Percentiles rank a stretch among this genome's conserved stretches.
Conservation (phyloP, 352 stramenopile genomes). For the Phytophthora melonis region DNA sequence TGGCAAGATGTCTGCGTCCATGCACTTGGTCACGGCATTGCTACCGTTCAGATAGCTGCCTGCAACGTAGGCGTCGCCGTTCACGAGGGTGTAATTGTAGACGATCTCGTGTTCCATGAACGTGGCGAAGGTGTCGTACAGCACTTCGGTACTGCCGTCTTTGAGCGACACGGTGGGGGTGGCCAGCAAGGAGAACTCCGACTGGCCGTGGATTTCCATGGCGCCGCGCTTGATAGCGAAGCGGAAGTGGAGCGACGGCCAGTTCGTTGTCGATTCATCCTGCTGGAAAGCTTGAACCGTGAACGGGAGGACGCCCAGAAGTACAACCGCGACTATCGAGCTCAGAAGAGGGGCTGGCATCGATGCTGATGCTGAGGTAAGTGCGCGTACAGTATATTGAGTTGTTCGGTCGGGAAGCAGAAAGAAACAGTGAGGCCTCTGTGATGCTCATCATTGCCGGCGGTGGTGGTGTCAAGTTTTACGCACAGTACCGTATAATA, state of each 20-base stretch:
- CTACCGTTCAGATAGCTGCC: conserved; percentile 9
- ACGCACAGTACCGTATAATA: background rate
- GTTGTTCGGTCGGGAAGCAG: background rate
- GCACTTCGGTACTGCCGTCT: conserved; percentile 22
- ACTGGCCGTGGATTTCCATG: conserved; percentile 40
- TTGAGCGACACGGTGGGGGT: conserved; percentile 28
- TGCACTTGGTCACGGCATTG: conserved; percentile 10
- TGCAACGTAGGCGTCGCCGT: conserved; percentile 34
- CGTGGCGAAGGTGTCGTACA: conserved; percentile 42
- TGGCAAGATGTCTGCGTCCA: conserved; percentile 30
- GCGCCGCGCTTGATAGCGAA: conserved; percentile 45
- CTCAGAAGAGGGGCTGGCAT: background rate
- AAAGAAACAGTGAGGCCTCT: background rate
- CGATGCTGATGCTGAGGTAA: background rate
- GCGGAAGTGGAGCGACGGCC: conserved; percentile 37
- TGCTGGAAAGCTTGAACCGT: background rate
- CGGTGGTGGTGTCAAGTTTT: conserved; percentile 1
- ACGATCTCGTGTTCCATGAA: conserved; percentile 31
- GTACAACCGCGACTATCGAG: conserved; percentile 6
- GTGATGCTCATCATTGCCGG: background rate
- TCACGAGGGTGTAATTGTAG: conserved; percentile 41
- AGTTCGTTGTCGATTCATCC: conserved; percentile 8
- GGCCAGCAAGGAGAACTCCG: conserved; percentile 42
- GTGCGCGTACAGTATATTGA: background rate
- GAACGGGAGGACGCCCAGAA: conserved; percentile 7